Conservation (phyloP, 1,284 basidiomycete genomes). For the Volvariella volvacea region DNA sequence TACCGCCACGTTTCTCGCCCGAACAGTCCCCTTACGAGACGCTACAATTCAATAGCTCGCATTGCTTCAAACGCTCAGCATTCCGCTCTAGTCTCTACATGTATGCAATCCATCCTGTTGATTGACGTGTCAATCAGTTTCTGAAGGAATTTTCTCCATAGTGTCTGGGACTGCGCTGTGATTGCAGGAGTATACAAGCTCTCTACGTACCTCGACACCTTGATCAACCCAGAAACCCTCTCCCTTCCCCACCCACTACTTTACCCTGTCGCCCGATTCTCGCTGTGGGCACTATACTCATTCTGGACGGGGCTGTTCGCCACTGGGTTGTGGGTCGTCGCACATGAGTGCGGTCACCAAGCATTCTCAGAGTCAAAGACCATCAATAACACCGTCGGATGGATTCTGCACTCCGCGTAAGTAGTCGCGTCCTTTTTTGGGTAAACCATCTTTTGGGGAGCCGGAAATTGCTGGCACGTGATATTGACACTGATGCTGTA, state of each 20-base stretch:
- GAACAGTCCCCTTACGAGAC: conserved; percentile 4
- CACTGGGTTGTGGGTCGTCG: conserved; percentile 94
- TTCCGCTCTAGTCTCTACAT: conserved; percentile 81
- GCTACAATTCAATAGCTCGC: conserved; percentile 44
- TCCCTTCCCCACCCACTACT: conserved; percentile 57
- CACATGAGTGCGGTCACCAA: conserved; percentile 92
- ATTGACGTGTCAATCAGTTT: not conserved
- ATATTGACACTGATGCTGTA: conserved; percentile 14
- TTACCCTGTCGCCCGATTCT: conserved; percentile 58
- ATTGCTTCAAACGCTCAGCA: conserved; percentile 92
- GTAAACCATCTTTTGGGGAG: conserved; percentile 9
- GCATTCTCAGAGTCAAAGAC: conserved; percentile 94
- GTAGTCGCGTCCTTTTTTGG: conserved; percentile 18
- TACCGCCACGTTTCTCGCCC: conserved; percentile 4
- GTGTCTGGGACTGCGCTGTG: conserved; percentile 71
- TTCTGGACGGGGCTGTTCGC: conserved; percentile 83
- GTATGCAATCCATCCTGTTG: conserved; percentile 32
- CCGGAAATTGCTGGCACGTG: conserved; percentile 19
- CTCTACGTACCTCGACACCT: conserved; percentile 62
- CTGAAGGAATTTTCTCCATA: conserved; percentile 22
- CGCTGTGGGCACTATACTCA: conserved; percentile 79
- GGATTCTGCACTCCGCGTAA: conserved; percentile 88
- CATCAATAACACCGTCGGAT: conserved; percentile 92
- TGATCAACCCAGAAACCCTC: conserved; percentile 51
- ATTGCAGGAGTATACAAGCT: conserved; percentile 68